Evolutionary conservation across 805 yeast species (phyloP).

Genomic region (Teunomyces gatunensis): DNA sequence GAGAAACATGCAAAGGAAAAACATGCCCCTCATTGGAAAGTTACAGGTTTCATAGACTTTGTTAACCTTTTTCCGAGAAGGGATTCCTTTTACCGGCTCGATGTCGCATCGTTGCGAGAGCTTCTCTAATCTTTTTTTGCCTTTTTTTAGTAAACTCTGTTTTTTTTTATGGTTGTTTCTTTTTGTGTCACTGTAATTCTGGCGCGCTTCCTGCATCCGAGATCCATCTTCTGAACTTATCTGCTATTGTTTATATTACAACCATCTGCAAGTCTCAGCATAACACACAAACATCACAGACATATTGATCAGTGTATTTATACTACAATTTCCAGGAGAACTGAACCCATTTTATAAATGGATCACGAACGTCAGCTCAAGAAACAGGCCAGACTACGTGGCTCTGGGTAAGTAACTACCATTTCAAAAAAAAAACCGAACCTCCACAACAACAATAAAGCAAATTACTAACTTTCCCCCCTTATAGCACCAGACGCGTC

Average conservation of each 20-base stretch:
- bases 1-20: too few relatives aligned
- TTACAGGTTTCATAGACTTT: too few relatives aligned
- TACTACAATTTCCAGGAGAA: neutral
- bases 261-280: neutral
- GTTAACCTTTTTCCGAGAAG: too few relatives aligned
- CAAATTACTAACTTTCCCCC: constrained; percentile 12
- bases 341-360: constrained; percentile 5
- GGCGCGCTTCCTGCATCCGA: neutral
- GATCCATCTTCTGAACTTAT: neutral
- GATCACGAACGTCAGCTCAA: constrained; percentile 12
- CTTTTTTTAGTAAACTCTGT: neutral
- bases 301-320: neutral
- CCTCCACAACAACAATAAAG: neutral
- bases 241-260: constrained; percentile 1
- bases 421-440: neutral
- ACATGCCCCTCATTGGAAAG: too few relatives aligned
- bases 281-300: neutral
- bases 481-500: constrained; percentile 15
- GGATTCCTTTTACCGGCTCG: too few relatives aligned
- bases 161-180: neutral
- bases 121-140: neutral
- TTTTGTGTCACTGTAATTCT: neutral
- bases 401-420: constrained; percentile 39
- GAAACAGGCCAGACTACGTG: constrained; percentile 35
- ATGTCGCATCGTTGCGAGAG: neutral